Evolutionary conservation across 352 stramenopile genomes (phyloP), one percentile per base, ranked within the genome.

Genomic region (Globisporangium middletonii): DNA sequence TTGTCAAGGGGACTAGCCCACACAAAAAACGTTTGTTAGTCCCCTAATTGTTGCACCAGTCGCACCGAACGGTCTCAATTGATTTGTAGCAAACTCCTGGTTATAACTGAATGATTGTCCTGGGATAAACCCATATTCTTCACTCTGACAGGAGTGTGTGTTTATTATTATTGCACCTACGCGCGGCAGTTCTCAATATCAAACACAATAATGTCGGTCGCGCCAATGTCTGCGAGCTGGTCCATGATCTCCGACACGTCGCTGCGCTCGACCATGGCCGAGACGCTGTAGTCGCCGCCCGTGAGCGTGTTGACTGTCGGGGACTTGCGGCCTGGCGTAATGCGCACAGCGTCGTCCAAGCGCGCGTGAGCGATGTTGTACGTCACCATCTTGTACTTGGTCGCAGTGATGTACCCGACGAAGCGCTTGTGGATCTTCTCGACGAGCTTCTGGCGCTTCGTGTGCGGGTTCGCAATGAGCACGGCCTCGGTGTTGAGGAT

Each of bases 381-480:
- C 59, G 94, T 92, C 51, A 99, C 85, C 96, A 99, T 98, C 45
- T 96, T 82, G 79, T 98, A 98, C 73, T 98, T 97, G 62, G 81
- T 96, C 12, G 95, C 94, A n/a, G 94, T 97, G 59, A 98, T 95
- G 75, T 95, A 99, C 45, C 96, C 97, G 53, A 98, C 70, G 57
- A 99, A 97, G 47, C 97, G 92, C 67, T 97, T 88, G 67, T 93
- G 80, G 46, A 96, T 88, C 68, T 90, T 93, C 52, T 84, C 60
- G 35, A 92, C 71, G 55, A 92, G 63, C 49, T 90, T 77, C 54
- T 83, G 67, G 44, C 88, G 73, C 46, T 58, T 75, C 28, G 81
- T 88, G 51, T 90, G 79, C 47, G 83, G 84, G 69, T 96, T 96
- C 43, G 83, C 72, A 59, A 95, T 95, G 42, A 99, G 80, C 57